Percentiles rank a stretch among this genome's conserved stretches.
phyloP scores from a whole-genome alignment of 1,284 basidiomycete species.

The Leccinum solheimii region DNA sequence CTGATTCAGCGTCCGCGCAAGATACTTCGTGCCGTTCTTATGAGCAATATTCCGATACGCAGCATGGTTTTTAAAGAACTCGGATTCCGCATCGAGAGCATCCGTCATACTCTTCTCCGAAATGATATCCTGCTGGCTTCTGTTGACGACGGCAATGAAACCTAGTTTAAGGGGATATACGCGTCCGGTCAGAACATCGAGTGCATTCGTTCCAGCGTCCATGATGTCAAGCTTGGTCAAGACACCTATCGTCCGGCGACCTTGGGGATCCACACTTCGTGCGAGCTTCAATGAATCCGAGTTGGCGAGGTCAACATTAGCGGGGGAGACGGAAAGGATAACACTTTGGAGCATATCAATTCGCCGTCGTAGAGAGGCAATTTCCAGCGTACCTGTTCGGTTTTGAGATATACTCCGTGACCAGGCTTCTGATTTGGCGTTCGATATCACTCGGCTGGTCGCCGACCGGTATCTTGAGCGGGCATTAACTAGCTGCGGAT shows the following conservation, averaged over 20 bases:
- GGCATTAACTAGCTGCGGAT: background rate
- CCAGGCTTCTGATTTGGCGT: slow-evolving; percentile 91
- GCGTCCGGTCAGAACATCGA: slow-evolving; percentile 94
- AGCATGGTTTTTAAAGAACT: slow-evolving; percentile 90
- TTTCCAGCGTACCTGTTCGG: slow-evolving; percentile 77
- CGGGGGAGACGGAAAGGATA: slow-evolving; percentile 94
- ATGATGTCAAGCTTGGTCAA: slow-evolving; percentile 97
- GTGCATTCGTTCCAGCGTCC: slow-evolving; percentile 97
- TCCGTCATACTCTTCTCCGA: slow-evolving; percentile 84
- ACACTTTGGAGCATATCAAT: slow-evolving; percentile 55
- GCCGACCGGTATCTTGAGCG: slow-evolving; percentile 77
- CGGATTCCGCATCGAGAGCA: slow-evolving; percentile 82
- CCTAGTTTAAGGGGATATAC: slow-evolving; percentile 98
- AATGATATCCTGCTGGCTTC: slow-evolving; percentile 98
- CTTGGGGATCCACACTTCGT: slow-evolving; percentile 92
- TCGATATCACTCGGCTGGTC: slow-evolving; percentile 96
- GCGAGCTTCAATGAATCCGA: slow-evolving; percentile 97
- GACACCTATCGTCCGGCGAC: slow-evolving; percentile 93
- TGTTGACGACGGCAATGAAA: slow-evolving; percentile 97
- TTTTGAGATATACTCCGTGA: slow-evolving; percentile 94
- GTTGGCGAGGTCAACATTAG: slow-evolving; percentile 98
- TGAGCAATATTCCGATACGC: slow-evolving; percentile 97
- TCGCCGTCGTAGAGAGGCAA: background rate
- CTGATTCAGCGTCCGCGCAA: slow-evolving; percentile 94
- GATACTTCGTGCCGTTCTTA: slow-evolving; percentile 94